phyloP scores from a whole-genome alignment of 2,329 filamentous ascomycete genomes.

The Salinomyces thailandicus region DNA sequence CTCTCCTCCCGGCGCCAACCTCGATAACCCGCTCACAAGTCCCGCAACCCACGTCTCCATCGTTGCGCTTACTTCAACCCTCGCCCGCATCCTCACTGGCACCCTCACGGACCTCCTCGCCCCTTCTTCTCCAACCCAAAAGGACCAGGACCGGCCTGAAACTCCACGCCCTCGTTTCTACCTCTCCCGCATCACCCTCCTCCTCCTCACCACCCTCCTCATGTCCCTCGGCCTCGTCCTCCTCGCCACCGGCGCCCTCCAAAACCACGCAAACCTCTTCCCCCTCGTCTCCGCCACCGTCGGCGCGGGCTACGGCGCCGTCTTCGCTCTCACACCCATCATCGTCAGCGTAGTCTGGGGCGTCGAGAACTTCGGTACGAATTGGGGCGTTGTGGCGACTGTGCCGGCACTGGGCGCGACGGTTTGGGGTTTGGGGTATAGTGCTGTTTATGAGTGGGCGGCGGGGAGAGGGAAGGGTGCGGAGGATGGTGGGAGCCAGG shows the following conservation, averaged over 20 bases:
- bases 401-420: slow-evolving; percentile 80
- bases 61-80: slow-evolving; percentile 77
- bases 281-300: slow-evolving; percentile 76
- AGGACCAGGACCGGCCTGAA: slow-evolving; percentile 46
- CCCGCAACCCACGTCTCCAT: slow-evolving; percentile 86
- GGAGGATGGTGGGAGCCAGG: slow-evolving; percentile 32
- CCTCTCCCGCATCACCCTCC: slow-evolving; percentile 69
- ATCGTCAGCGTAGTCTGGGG: slow-evolving; percentile 97
- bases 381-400: slow-evolving; percentile 92
- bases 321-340: slow-evolving; percentile 82
- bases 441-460: slow-evolving; percentile 62
- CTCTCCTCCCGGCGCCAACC: slow-evolving; percentile 51
- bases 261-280: slow-evolving; percentile 68
- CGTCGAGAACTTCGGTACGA: slow-evolving; percentile 95
- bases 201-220: slow-evolving; percentile 63
- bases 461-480: slow-evolving; percentile 27
- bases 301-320: slow-evolving; percentile 83
- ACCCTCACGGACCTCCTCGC: slow-evolving; percentile 82
- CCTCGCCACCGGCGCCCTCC: slow-evolving; percentile 64
- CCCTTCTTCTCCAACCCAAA: slow-evolving; percentile 38
- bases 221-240: slow-evolving; percentile 65
- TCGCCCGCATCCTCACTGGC: slow-evolving; percentile 82
- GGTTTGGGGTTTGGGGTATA: slow-evolving; percentile 86
- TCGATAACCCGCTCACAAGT: slow-evolving; percentile 35
- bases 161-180: slow-evolving; percentile 34